These are phyloP conservation scores for Acanthamoeba culbertsoni DNA, from an alignment of 208 protist genomes.

Conservation along the genomic window DNA sequence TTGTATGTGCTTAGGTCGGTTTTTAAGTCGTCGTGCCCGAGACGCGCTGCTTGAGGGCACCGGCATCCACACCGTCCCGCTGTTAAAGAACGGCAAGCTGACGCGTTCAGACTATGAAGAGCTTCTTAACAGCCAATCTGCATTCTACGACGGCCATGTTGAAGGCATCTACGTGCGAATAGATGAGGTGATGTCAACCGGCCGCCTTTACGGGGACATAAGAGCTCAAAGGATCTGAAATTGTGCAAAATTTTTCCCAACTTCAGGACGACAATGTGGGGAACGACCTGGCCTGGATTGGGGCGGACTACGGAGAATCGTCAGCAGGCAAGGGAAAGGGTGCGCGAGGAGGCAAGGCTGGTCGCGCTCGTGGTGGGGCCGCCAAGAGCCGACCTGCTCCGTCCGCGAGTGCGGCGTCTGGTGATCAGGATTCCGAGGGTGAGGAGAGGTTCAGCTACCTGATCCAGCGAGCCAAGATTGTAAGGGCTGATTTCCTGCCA, in stretches of 20 bases:
- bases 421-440: not conserved
- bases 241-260: not conserved
- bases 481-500: not conserved
- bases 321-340: not conserved
- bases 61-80: not conserved
- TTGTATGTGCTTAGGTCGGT: not conserved
- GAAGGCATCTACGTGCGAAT: conserved; percentile 56
- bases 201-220: not conserved
- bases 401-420: not conserved
- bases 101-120: not conserved
- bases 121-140: not conserved
- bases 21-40: not conserved
- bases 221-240: not conserved
- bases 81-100: conserved; percentile 20
- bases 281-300: not conserved
- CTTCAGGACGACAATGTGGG: not conserved
- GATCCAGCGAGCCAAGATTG: conserved; percentile 8
- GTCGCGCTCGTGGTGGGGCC: not conserved
- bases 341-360: not conserved
- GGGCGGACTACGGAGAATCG: not conserved
- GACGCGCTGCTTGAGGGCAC: conserved; percentile 12
- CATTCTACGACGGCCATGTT: not conserved
- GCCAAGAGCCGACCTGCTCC: not conserved
- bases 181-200: not conserved
- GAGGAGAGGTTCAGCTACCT: not conserved